Conservation (phyloP, 495 filamentous ascomycete genomes). For the Talaromyces ruber region DNA sequence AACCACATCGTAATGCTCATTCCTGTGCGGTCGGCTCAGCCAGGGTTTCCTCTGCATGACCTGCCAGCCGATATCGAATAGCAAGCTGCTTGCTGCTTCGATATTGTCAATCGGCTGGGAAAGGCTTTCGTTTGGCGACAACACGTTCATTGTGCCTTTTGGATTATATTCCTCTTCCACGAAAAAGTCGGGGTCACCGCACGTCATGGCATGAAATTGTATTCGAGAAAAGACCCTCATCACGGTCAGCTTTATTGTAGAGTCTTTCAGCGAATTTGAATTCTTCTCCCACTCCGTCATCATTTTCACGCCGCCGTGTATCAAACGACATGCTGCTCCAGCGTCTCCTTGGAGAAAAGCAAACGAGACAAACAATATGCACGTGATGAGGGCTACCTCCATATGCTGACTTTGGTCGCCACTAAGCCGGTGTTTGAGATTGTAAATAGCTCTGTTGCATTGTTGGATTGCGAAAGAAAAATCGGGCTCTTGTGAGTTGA, state of each 20-base stretch:
- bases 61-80: not conserved
- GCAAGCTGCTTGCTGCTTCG: not conserved
- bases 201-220: not conserved
- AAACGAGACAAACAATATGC: slow-evolving; percentile 39
- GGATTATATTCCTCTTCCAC: not conserved
- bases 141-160: not conserved
- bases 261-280: not conserved
- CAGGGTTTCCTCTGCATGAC: not conserved
- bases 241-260: not conserved
- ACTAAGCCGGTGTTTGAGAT: slow-evolving; percentile 7
- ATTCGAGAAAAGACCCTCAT: not conserved
- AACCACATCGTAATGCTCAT: not conserved
- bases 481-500: not conserved
- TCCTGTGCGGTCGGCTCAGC: not conserved
- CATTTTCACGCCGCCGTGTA: slow-evolving; percentile 9
- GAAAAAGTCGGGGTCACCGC: not conserved
- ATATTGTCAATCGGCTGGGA: not conserved
- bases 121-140: not conserved
- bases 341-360: slow-evolving; percentile 37
- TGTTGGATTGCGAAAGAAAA: slow-evolving; percentile 28
- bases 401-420: slow-evolving; percentile 11
- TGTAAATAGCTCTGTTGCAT: slow-evolving; percentile 35
- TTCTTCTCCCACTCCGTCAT: slow-evolving; percentile 9
- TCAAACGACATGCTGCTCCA: slow-evolving; percentile 19
- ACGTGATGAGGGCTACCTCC: slow-evolving; percentile 26